Conservation (phyloP, 2,329 filamentous ascomycete species). For the Colletotrichum filicis region DNA sequence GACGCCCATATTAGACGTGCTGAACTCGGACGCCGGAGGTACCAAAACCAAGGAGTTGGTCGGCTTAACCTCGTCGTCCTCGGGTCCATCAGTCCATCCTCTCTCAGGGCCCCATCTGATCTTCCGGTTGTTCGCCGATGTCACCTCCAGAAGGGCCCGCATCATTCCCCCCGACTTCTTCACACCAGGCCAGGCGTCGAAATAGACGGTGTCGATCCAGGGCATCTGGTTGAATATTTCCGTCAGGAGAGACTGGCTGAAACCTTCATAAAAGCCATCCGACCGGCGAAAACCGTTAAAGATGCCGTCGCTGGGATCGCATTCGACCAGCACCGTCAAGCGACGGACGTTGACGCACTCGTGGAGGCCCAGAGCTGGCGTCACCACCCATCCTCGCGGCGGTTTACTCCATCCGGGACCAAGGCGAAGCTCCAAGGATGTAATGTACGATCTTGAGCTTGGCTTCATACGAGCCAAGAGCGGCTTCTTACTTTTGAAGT, state of each 20-base stretch:
- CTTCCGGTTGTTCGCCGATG: constrained; percentile 57
- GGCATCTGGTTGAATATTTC: constrained; percentile 68
- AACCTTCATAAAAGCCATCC: constrained; percentile 77
- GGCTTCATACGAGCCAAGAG: constrained; percentile 74
- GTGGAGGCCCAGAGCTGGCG: constrained; percentile 69
- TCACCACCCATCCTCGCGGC: constrained; percentile 77
- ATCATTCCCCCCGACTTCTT: constrained; percentile 74
- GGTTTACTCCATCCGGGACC: constrained; percentile 80
- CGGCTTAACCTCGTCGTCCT: constrained; percentile 50
- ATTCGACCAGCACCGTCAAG: constrained; percentile 76
- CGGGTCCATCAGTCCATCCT: constrained; percentile 70
- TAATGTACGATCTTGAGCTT: constrained; percentile 69
- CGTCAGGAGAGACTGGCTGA: constrained; percentile 67
- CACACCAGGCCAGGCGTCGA: constrained; percentile 76
- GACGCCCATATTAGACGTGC: constrained; percentile 24
- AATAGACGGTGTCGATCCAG: constrained; percentile 68
- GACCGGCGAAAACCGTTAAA: constrained; percentile 76
- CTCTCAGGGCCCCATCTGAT: constrained; percentile 76
- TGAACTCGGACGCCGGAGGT: constrained; percentile 19
- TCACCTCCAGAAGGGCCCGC: constrained; percentile 65
- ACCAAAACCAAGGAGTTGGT: constrained; percentile 19
- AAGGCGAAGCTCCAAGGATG: constrained; percentile 74
- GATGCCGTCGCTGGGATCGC: constrained; percentile 74
- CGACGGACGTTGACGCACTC: constrained; percentile 70
- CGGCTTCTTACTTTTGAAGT: constrained; percentile 80